Conservation (phyloP, 1,284 basidiomycete genomes). For the Clitocybe nebularis region DNA sequence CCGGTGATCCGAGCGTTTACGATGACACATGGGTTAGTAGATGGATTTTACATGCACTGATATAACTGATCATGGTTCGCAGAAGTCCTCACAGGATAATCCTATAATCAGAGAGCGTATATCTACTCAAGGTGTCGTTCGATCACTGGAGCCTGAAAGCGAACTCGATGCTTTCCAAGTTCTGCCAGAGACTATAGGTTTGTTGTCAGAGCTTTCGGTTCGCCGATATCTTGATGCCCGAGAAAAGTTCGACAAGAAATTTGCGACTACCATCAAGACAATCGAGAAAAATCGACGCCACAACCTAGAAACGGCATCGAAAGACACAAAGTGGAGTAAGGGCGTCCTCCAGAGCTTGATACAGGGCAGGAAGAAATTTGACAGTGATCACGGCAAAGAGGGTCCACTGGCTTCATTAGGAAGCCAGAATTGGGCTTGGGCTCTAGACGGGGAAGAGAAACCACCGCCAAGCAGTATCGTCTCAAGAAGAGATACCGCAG, state of each 20-base stretch:
- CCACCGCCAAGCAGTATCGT: constrained; percentile 83
- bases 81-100: constrained; percentile 36
- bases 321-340: constrained; percentile 51
- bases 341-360: constrained; percentile 34
- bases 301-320: constrained; percentile 56
- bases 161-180: constrained; percentile 67
- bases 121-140: constrained; percentile 70
- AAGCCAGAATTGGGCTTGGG: constrained; percentile 74
- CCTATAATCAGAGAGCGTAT: constrained; percentile 86
- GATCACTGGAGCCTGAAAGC: constrained; percentile 71
- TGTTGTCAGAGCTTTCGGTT: constrained; percentile 59
- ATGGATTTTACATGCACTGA: not conserved
- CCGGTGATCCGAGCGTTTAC: constrained; percentile 68
- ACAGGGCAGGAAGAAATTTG: constrained; percentile 23
- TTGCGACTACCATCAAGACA: constrained; percentile 44
- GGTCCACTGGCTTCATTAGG: constrained; percentile 42
- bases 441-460: constrained; percentile 64
- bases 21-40: constrained; percentile 41
- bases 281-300: constrained; percentile 60
- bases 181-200: constrained; percentile 62
- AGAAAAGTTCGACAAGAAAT: constrained; percentile 59
- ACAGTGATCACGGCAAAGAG: constrained; percentile 43
- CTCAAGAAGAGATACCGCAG: constrained; percentile 70
- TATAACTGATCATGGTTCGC: constrained; percentile 1
- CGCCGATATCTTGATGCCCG: constrained; percentile 63